Base-by-base conservation (phyloP, 257 asterid species). In the Nicotiana obtusifolia region DNA sequence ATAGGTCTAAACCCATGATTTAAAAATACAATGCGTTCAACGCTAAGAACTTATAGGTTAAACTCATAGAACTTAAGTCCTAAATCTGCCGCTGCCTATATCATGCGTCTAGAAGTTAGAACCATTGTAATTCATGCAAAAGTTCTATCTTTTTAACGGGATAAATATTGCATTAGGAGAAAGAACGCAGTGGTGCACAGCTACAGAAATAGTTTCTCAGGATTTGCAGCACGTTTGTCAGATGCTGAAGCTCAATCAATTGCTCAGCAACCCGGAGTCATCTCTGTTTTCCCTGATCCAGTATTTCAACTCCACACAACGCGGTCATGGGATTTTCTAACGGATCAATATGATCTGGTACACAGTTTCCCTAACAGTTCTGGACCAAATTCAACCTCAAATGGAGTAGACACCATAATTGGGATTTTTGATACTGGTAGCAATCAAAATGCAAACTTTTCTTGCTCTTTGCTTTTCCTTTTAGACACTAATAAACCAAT, bases 271-370 rank as follows among this genome's bases (percentile, higher is more conserved):
- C 92, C 93, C 0, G 99, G 94, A 76, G 98, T 95, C 7, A 93
- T 95, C 80, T 95, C 97, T 3, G 97, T 95, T 26, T 93, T 95
- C 52, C 93, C 89, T 20, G 98, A 93, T 81, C 93, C 97, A n/a
- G 79, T 91, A 52, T 64, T 92, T 10, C 85, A 91, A 22, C 96
- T 91, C 77, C 99, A 92, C 90, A 56, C 80, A 1, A 81, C 80
- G 5, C 31, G 71, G 3, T 81, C 80, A 37, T 81, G 84, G 84
- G 84, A 81, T 3, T 81, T 81, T 17, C n/a, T 81, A 13, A 26
- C 9, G 13, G 61, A 69, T 33, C 52, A 56, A 11, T 54, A 28
- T 19, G 16, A 52, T 81, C 54, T 77, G 19, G 19, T 30, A 67
- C 24, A 65, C 2, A 31, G 16, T n/a, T 13, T 54, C 28, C 30